Evolutionary conservation across 768 basidiomycete species (phyloP).

Genomic region (Rhodocollybia butyracea): DNA sequence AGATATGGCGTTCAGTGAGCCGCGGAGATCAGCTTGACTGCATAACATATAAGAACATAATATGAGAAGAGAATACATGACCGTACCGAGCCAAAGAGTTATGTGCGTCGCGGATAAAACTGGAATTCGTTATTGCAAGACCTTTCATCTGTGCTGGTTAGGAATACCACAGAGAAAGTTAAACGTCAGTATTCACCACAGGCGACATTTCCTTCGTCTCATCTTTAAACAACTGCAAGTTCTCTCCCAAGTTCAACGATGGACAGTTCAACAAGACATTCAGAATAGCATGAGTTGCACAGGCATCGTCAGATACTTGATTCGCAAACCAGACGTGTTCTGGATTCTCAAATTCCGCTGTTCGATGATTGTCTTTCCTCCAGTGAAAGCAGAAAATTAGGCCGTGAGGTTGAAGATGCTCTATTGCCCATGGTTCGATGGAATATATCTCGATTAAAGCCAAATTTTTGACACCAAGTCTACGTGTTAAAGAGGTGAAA

Average conservation of each 20-base stretch:
- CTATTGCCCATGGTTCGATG: slow-evolving; percentile 62
- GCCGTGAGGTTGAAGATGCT: slow-evolving; percentile 54
- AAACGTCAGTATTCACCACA: slow-evolving; percentile 37
- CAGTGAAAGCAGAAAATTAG: slow-evolving; percentile 65
- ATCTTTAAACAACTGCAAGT: slow-evolving; percentile 39
- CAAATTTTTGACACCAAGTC: slow-evolving; percentile 48
- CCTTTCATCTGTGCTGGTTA: slow-evolving; percentile 51
- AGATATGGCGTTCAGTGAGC: slow-evolving; percentile 44
- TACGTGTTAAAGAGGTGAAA: slow-evolving; percentile 54
- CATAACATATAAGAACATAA: slow-evolving; percentile 6
- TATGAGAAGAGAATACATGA: background rate
- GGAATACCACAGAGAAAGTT: background rate
- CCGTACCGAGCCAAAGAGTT: slow-evolving; percentile 58
- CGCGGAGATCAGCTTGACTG: slow-evolving; percentile 59
- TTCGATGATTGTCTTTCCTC: slow-evolving; percentile 44
- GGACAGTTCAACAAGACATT: slow-evolving; percentile 60
- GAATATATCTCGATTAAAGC: slow-evolving; percentile 60
- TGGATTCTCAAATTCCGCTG: slow-evolving; percentile 48
- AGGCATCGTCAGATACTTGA: slow-evolving; percentile 64
- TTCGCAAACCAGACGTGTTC: slow-evolving; percentile 66
- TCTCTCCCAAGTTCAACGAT: slow-evolving; percentile 43
- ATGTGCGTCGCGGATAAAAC: slow-evolving; percentile 50
- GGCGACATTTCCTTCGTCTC: slow-evolving; percentile 58
- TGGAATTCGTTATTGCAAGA: slow-evolving; percentile 56
- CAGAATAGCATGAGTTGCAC: slow-evolving; percentile 59